Evolutionary conservation across 805 yeast genomes (phyloP), one percentile per base, ranked within the genome.

Genomic region (Candida glaebosa): DNA sequence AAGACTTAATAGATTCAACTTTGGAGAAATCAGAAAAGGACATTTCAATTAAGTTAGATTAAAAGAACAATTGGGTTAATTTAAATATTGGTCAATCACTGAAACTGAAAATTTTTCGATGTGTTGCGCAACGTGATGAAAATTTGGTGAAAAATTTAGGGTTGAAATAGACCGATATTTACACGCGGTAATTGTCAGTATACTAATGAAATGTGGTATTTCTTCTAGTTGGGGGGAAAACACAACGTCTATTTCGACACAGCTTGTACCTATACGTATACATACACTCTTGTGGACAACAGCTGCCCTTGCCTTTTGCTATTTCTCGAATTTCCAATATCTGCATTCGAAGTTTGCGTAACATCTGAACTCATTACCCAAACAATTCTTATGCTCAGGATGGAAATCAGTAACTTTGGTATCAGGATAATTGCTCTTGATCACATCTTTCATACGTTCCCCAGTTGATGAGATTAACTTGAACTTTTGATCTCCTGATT

Each of bases 281-380:
- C n/a, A n/a, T n/a, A n/a, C n/a, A n/a, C n/a, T n/a, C n/a, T n/a
- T n/a, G n/a, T n/a, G n/a, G n/a, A n/a, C n/a, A n/a, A n/a, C n/a
- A n/a, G n/a, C n/a, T n/a, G n/a, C n/a, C n/a, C n/a, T n/a, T n/a
- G n/a, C n/a, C n/a, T n/a, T n/a, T n/a, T n/a, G n/a, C n/a, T n/a
- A n/a, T n/a, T n/a, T n/a, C n/a, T n/a, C 40, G 39, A 75, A 83
- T 44, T 67, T 74, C 96, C 96, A 87, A 41, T 71, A 59, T 2
- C 60, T 52, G 44, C 93, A 78, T 57, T 84, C 93, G 51, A 76
- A 87, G 28, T 79, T 74, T 1, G 96, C 87, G 56, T 87, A 89
- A 52, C 96, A 88, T 52, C 86, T 69, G 61, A 87, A 89, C 61
- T 89, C 96, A 57, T 89, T 89, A 55, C 90, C 82, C 45, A 89